Base-by-base conservation (phyloP, 208 protist genomes). In the Phytomonas sp. region DNA sequence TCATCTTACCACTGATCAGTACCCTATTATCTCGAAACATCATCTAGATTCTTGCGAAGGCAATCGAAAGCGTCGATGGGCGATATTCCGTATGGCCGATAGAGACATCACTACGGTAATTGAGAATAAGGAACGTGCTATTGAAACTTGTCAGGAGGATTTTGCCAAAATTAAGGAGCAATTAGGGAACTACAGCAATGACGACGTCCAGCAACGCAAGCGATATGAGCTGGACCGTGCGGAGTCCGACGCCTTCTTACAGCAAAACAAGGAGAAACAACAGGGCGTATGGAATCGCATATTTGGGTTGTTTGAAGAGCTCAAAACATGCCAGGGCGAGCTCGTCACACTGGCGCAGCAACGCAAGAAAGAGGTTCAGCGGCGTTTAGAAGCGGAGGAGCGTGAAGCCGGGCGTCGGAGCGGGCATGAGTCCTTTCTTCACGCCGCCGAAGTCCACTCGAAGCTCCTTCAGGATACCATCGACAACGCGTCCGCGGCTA, bases 181-280 rank as follows among this genome's bases (percentile, higher is more conserved):
- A 73, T 80, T 92, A 69, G 72, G 80, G 61, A 94, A 95, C 78
- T 97, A 94, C 84, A 85, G 78, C 76, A 79, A 77, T 26, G 92
- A 95, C 71, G 92, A 97, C 69, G 67, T 60, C 0, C 68, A 86
- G 68, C 92, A 95, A 74, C 87, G 88, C 29, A 87, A 84, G 70
- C 85, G 92, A 32, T 97, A 94, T 66, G 86, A 94, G 40, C 59
- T 77, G 29, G 89, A 95, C 71, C 81, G 83, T 64, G 59, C 67
- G 31, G 82, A 92, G 60, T 90, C 81, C 0, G 89, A 95, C 70
- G 40, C 77, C 40, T 97, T 91, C 62, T 66, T 97, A 28, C 77
- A 85, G 70, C 82, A 97, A 71, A 95, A 95, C 78, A 93, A 93
- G 73, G 88, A 95, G 71, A 89, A 94, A 72, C 92, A 97, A 79